Evolutionary conservation across 208 protist species (phyloP).

Genomic region (Tetramitus jugosus): DNA sequence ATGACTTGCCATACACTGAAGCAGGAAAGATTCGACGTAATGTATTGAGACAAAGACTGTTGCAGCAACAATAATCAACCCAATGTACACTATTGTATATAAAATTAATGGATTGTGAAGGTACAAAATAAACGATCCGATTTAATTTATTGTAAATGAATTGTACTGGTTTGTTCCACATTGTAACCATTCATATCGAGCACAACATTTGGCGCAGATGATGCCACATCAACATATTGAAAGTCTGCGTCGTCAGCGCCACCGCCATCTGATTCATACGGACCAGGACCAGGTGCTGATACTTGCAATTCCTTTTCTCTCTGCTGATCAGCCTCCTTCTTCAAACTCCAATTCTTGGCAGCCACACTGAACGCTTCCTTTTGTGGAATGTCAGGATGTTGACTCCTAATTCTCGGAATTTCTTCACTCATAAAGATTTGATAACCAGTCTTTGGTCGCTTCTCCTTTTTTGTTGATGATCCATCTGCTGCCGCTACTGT

Average conservation of each 20-base stretch:
- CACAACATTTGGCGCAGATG: too few species aligned
- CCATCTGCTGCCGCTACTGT: neutral
- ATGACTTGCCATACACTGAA: neutral
- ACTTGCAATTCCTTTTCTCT: neutral
- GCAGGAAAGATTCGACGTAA: conserved; percentile 12
- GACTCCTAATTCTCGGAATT: neutral
- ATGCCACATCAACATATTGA: too few species aligned
- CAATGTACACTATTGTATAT: too few species aligned
- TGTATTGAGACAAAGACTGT: neutral
- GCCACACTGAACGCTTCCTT: conserved; percentile 8
- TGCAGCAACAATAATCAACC: neutral
- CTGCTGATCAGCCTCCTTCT: neutral
- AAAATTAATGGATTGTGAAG: too few species aligned
- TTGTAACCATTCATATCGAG: too few species aligned
- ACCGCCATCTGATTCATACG: too few species aligned
- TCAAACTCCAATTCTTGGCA: neutral
- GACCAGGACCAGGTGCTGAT: neutral
- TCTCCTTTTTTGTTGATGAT: too few species aligned
- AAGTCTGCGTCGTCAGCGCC: too few species aligned
- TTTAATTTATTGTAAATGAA: too few species aligned
- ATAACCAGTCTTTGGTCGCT: neutral
- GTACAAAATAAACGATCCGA: too few species aligned
- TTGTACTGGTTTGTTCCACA: too few species aligned
- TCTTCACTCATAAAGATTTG: conserved; percentile 10
- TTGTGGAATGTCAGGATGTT: neutral